Evolutionary conservation across 1,139 yeast species (phyloP), one percentile per base, ranked within the genome.

Genomic region (Saccharomyces hybrid): DNA sequence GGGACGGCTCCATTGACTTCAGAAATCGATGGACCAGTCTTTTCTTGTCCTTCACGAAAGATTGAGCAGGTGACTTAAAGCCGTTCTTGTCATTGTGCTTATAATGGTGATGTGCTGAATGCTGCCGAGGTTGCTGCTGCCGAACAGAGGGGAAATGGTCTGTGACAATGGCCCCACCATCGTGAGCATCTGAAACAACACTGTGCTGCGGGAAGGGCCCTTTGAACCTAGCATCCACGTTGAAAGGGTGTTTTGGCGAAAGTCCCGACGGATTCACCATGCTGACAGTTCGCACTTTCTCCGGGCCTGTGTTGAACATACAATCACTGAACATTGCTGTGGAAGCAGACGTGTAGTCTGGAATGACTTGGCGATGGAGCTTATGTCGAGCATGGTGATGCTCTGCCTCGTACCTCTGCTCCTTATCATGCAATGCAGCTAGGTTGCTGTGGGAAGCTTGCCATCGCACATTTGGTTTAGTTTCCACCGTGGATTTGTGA

Each of bases 11-110:
- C 24, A 51, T 47, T 1, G 62, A 58, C 19, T 57, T 55, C 31
- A 64, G 49, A 54, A 65, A 66, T 47, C 64, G 68, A 48, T 62
- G 57, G 2, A 65, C 69, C 27, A 66, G 49, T 49, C 69, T 56
- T 49, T 63, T 64, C 27, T 52, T 50, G 34, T 50, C 56, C 47
- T 48, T 50, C 2, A 48, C 52, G 14, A 29, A 50, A 2, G 42
- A 34, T n/a, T 29, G 52, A 4, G 52, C 29, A 6, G 48, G 49
- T n/a, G 26, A 24, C n/a, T 29, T 31, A 5, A 34, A 49, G 32
- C 31, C 51, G 44, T 21, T 12, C 32, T 19, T 54, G 21, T 49
- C 50, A 32, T 49, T 48, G 38, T 44, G 44, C 16, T 27, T 42
- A 7, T 21, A 34, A 19, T 29, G 52, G 12, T 42, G 54, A 16